Conservation (phyloP, 805 yeast species). For the Nakazawaea sp. region DNA sequence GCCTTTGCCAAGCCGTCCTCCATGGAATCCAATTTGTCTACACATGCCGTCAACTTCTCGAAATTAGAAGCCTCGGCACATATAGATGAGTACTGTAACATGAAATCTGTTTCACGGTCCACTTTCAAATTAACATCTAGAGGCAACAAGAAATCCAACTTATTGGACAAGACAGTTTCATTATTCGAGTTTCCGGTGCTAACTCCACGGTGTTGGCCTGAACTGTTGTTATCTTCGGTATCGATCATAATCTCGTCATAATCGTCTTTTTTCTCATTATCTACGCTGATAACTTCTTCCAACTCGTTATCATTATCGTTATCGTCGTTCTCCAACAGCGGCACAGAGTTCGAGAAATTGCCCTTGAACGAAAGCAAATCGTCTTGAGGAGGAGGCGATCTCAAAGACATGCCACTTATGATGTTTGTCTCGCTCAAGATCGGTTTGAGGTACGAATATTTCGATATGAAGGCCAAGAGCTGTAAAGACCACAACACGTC, state of each 20-base stretch:
- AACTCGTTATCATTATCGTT: constrained; percentile 34
- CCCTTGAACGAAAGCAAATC: constrained; percentile 23
- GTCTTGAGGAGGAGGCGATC: constrained; percentile 29
- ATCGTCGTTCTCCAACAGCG: constrained; percentile 26
- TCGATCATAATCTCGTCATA: constrained; percentile 23
- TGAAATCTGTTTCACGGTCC: background rate
- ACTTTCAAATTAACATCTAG: background rate
- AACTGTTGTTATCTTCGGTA: constrained; percentile 13
- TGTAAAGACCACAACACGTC: constrained; percentile 94
- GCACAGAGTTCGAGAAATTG: constrained; percentile 13
- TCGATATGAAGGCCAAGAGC: constrained; percentile 85
- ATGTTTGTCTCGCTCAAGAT: constrained; percentile 69
- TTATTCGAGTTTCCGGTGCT: background rate
- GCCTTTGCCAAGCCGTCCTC: constrained; percentile 3
- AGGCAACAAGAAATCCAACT: constrained; percentile 8
- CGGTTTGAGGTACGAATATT: constrained; percentile 75
- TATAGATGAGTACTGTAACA: background rate
- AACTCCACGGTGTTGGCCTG: constrained; percentile 16
- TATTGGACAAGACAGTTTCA: background rate
- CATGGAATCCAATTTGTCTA: constrained; percentile 1
- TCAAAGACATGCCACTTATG: constrained; percentile 59
- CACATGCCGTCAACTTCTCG: background rate
- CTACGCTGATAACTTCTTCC: constrained; percentile 17
- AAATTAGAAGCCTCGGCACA: constrained; percentile 7
- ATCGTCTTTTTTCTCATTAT: constrained; percentile 18